A percentile compares a stretch with the other conserved stretches of the same genome.
Conservation (phyloP, 495 filamentous ascomycete species). For the Podospora conica region DNA sequence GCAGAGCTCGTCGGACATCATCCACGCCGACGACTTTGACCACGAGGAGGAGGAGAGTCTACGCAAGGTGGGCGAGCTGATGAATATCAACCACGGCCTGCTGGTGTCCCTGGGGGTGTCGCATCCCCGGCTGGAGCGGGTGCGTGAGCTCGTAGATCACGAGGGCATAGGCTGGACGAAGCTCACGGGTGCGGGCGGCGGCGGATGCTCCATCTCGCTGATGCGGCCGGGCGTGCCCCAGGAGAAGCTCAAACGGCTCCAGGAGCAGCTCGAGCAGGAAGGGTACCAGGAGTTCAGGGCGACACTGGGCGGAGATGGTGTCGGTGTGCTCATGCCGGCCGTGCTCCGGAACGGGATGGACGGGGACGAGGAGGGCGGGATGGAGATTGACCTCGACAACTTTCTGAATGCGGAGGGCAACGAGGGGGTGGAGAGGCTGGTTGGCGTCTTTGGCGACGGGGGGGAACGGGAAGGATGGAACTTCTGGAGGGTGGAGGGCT, state of each 20-base stretch:
- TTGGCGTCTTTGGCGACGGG: conserved; percentile 54
- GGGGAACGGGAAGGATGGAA: conserved; percentile 81
- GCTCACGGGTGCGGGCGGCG: conserved; percentile 89
- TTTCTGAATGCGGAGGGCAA: conserved; percentile 77
- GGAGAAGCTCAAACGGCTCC: conserved; percentile 52
- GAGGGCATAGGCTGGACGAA: conserved; percentile 95
- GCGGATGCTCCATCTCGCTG: conserved; percentile 89
- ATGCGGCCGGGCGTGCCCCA: conserved; percentile 54
- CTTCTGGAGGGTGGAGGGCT: conserved; percentile 71
- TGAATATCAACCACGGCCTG: conserved; percentile 88
- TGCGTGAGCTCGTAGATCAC: conserved; percentile 85
- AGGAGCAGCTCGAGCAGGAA: conserved; percentile 62
- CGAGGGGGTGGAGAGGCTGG: conserved; percentile 71
- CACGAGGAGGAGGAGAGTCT: conserved; percentile 51
- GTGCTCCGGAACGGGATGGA: conserved; percentile 68
- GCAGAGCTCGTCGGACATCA: conserved; percentile 61
- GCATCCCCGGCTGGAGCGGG: conserved; percentile 85
- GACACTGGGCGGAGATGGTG: conserved; percentile 82
- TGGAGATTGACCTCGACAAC: conserved; percentile 88
- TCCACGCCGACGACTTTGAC: conserved; percentile 59
- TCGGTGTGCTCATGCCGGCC: conserved; percentile 89
- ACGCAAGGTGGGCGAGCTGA: conserved; percentile 70
- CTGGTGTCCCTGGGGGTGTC: conserved; percentile 85
- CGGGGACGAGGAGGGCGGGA: conserved; percentile 63
- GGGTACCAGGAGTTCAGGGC: conserved; percentile 80